Evolutionary conservation across 352 stramenopile genomes (phyloP).

Genomic region (Pythium rishiriense): DNA sequence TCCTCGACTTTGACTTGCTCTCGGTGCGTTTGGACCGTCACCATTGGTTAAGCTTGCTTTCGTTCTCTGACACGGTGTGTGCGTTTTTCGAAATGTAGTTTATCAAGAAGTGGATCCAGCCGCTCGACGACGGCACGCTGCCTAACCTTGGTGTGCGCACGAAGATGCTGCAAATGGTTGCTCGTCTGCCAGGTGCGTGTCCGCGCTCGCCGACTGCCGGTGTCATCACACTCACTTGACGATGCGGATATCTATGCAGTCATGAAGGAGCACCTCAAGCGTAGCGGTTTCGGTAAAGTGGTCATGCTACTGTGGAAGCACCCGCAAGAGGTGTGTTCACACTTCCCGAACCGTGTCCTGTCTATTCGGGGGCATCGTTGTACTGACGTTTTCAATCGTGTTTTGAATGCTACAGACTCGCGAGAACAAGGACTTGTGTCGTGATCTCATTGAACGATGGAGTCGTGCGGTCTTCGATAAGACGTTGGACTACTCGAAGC

Average conservation of each 20-base stretch:
- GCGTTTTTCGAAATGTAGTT: slow-evolving; percentile 41
- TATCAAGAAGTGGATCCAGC: slow-evolving; percentile 90
- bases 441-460: slow-evolving; percentile 84
- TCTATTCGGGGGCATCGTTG: background rate
- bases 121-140: slow-evolving; percentile 70
- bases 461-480: slow-evolving; percentile 89
- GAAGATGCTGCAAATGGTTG: slow-evolving; percentile 86
- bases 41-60: no score
- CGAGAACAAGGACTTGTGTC: slow-evolving; percentile 87
- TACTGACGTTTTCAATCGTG: background rate
- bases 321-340: slow-evolving; percentile 58
- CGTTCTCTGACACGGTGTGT: no score
- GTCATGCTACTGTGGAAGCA: slow-evolving; percentile 90
- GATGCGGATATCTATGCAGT: slow-evolving; percentile 32
- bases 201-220: no score
- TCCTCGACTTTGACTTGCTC: slow-evolving; percentile 85
- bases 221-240: background rate
- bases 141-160: slow-evolving; percentile 85
- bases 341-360: background rate
- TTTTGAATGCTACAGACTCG: slow-evolving; percentile 42
- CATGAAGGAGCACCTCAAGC: slow-evolving; percentile 89
- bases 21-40: slow-evolving; percentile 48
- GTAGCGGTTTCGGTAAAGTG: slow-evolving; percentile 87
- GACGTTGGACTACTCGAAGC: slow-evolving; percentile 85
- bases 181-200: slow-evolving; percentile 61